These are phyloP conservation scores for Zygotorulaspora chibaensis DNA, from an alignment of 805 yeast genomes.

Conservation along the genomic window DNA sequence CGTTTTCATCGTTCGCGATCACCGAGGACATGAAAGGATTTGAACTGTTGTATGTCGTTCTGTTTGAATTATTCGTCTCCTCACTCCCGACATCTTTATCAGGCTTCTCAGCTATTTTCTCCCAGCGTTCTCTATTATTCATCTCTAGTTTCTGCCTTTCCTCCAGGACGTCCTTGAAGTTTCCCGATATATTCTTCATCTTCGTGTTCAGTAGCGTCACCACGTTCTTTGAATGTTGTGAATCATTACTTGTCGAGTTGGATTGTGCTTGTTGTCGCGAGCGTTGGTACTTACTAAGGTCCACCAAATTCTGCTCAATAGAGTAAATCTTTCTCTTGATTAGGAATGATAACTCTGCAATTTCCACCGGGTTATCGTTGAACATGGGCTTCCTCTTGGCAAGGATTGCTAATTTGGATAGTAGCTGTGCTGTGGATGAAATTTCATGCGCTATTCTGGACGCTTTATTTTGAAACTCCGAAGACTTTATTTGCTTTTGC, in stretches of 20 bases:
- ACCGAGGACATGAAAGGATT: slow-evolving; percentile 41
- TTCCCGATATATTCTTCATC: slow-evolving; percentile 88
- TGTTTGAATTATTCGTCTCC: slow-evolving; percentile 4
- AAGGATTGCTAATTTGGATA: slow-evolving; percentile 71
- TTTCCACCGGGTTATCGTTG: slow-evolving; percentile 91
- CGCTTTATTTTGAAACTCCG: slow-evolving; percentile 68
- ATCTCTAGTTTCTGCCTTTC: slow-evolving; percentile 80
- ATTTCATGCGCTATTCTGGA: slow-evolving; percentile 83
- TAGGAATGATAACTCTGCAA: slow-evolving; percentile 84
- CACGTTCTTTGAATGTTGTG: slow-evolving; percentile 78
- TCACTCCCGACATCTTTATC: slow-evolving; percentile 5
- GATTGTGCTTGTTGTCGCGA: slow-evolving; percentile 52
- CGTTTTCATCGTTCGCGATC: slow-evolving; percentile 19
- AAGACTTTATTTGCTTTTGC: slow-evolving; percentile 43
- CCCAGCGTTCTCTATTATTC: slow-evolving; percentile 75
- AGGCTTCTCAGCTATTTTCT: slow-evolving; percentile 55
- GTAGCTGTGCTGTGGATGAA: slow-evolving; percentile 73
- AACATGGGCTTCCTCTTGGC: slow-evolving; percentile 89
- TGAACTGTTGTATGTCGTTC: slow-evolving; percentile 31
- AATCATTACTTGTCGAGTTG: slow-evolving; percentile 46
- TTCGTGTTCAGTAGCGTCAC: slow-evolving; percentile 82
- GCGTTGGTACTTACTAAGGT: slow-evolving; percentile 56
- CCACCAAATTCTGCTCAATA: slow-evolving; percentile 80
- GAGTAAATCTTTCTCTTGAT: slow-evolving; percentile 44
- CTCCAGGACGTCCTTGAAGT: slow-evolving; percentile 85